Evolutionary conservation across 1,139 yeast species (phyloP).

Genomic region (Geotrichum restrictum): DNA sequence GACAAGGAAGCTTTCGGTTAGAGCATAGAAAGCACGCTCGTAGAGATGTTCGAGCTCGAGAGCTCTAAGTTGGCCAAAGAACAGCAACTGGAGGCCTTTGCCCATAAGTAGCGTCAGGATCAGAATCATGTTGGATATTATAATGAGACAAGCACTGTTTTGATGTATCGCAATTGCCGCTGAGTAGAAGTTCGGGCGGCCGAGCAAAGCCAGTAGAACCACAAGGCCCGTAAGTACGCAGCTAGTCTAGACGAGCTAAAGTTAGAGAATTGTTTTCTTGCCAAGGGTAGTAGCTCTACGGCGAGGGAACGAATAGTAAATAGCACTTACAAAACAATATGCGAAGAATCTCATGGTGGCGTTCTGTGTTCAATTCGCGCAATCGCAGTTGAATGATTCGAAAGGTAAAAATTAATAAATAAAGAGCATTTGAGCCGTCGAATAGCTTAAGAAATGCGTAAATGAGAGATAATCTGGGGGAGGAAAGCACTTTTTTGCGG

Average conservation of each 20-base stretch:
- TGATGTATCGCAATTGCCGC: constrained; percentile 46
- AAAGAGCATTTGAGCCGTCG: not conserved
- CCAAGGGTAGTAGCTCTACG: no score
- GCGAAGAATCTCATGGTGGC: constrained; percentile 29
- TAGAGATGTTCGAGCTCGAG: constrained; percentile 75
- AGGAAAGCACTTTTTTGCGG: no score
- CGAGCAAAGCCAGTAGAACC: constrained; percentile 36
- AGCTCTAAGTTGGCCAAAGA: constrained; percentile 73
- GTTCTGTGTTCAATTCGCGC: not conserved
- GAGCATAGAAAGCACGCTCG: constrained; percentile 62
- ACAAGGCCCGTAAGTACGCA: constrained; percentile 34
- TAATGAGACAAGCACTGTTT: constrained; percentile 42
- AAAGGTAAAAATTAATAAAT: not conserved
- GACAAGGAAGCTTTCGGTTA: constrained; percentile 62
- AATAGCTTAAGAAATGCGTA: no score
- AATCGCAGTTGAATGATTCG: not conserved
- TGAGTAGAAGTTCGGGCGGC: constrained; percentile 45
- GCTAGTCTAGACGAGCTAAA: constrained; percentile 10
- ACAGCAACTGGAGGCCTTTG: constrained; percentile 45
- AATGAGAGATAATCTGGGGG: no score
- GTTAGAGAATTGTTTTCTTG: not conserved
- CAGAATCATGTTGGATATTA: constrained; percentile 46
- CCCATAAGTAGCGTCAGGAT: constrained; percentile 44
- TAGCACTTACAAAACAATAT: constrained; percentile 19
- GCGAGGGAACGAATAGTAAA: not conserved